Evolutionary conservation across 768 basidiomycete species (phyloP).

Genomic region (Baorangia bicolor): DNA sequence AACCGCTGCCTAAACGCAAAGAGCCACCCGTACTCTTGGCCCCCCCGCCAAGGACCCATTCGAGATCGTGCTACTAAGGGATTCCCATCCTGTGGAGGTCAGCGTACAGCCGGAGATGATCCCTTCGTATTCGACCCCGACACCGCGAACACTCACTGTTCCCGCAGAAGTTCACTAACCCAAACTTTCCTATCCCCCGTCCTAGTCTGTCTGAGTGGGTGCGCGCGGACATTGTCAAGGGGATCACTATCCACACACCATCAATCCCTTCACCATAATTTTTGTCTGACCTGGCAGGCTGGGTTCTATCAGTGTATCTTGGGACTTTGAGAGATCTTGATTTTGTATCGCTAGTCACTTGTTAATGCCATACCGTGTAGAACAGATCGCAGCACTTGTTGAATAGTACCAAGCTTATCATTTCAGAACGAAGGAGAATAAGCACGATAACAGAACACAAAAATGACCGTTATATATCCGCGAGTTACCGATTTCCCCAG

Average conservation of each 20-base stretch:
- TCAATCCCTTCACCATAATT: conserved; percentile 16
- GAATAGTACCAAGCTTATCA: conserved; percentile 8
- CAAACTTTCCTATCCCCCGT: conserved; percentile 57
- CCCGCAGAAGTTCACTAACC: conserved; percentile 42
- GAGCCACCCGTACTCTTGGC: conserved; percentile 23
- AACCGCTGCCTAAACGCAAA: conserved; percentile 22
- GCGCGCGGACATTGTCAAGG: conserved; percentile 40
- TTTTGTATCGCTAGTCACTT: conserved; percentile 12
- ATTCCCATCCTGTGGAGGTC: conserved; percentile 36
- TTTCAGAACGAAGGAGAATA: conserved; percentile 9
- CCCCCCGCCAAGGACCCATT: conserved; percentile 34
- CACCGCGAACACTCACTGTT: conserved; percentile 29
- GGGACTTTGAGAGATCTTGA: neutral
- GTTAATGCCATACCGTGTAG: neutral
- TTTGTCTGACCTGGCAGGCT: conserved; percentile 2
- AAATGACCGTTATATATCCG: conserved; percentile 5
- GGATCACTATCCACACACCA: conserved; percentile 22
- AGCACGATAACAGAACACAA: conserved; percentile 10
- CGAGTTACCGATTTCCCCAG: conserved; percentile 12
- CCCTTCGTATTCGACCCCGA: conserved; percentile 13
- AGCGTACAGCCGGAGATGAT: conserved; percentile 29
- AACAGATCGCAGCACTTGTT: conserved; percentile 1
- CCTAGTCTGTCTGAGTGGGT: conserved; percentile 54
- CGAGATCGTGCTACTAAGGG: conserved; percentile 20
- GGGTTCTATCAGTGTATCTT: conserved; percentile 1